These are phyloP conservation scores for Vitis cinerea DNA, from an alignment of 164 flowering plant genomes.

Conservation along the genomic window DNA sequence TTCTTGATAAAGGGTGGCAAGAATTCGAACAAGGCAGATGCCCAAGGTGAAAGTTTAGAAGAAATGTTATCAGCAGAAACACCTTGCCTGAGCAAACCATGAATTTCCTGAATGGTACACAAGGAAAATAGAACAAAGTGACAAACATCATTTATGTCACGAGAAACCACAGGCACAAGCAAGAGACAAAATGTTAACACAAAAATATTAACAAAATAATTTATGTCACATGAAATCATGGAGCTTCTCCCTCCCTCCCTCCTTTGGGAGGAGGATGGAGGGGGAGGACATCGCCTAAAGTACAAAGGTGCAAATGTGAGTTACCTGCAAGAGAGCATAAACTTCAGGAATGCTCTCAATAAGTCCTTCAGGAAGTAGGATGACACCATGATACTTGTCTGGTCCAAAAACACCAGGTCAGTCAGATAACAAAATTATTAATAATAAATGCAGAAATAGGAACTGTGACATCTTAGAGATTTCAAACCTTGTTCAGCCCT, in stretches of 20 bases:
- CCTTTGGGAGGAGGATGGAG: too few relatives aligned
- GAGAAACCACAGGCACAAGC: too few relatives aligned
- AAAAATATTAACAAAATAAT: neutral
- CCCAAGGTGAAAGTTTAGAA: slow-evolving; percentile 96
- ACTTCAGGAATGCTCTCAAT: slow-evolving; percentile 98
- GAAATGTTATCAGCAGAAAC: slow-evolving; percentile 73
- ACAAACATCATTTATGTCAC: neutral
- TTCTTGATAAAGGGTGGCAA: slow-evolving; percentile 84
- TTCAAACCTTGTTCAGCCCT: slow-evolving; percentile 77
- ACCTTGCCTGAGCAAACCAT: slow-evolving; percentile 73
- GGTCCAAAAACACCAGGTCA: slow-evolving; percentile 14
- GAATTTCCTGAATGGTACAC: slow-evolving; percentile 69
- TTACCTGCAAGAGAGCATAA: slow-evolving; percentile 92
- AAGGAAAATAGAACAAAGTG: neutral
- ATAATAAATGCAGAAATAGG: neutral
- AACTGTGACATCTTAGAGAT: neutral
- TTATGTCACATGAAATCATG: too few relatives aligned
- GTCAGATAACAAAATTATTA: slow-evolving; percentile 2
- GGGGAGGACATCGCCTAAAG: too few relatives aligned
- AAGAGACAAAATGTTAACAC: too few relatives aligned
- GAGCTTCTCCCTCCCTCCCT: too few relatives aligned
- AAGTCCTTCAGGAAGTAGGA: slow-evolving; percentile 92
- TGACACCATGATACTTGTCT: slow-evolving; percentile 97
- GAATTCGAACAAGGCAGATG: slow-evolving; percentile 93
- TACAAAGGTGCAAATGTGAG: neutral